Percentiles rank a stretch among this genome's conserved stretches.
Evolutionary conservation across 345 rosid genomes (phyloP).

Genomic region (Turnera subulata): DNA sequence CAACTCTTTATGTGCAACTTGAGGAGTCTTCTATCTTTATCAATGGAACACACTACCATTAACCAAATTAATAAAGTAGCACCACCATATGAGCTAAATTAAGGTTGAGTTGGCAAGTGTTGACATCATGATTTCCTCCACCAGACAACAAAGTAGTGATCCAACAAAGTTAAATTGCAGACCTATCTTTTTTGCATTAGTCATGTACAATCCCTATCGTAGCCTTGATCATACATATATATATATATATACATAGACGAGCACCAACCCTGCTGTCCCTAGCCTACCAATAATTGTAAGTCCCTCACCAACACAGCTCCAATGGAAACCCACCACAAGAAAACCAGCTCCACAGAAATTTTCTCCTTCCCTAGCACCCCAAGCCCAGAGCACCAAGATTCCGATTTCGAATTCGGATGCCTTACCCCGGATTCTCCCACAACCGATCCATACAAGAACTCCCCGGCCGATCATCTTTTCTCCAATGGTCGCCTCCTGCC

Average conservation of each 20-base stretch:
- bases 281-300: neutral
- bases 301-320: conserved; percentile 2
- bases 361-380: conserved; percentile 49
- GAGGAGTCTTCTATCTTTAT: conserved; percentile 15
- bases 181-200: neutral
- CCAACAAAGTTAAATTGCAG: neutral
- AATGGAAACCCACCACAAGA: conserved; percentile 29
- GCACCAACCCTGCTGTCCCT: no score
- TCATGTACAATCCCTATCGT: neutral
- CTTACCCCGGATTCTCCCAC: conserved; percentile 59
- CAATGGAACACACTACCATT: conserved; percentile 19
- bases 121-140: conserved; percentile 24
- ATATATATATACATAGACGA: no score
- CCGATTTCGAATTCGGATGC: conserved; percentile 69
- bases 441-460: conserved; percentile 39
- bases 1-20: no score
- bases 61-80: conserved; percentile 18
- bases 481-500: conserved; percentile 76
- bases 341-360: conserved; percentile 22
- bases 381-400: conserved; percentile 26
- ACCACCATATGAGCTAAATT: neutral
- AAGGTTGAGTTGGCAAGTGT: conserved; percentile 25
- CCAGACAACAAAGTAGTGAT: neutral
- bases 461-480: conserved; percentile 87
- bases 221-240: neutral